A percentile compares a stretch with the other conserved stretches of the same genome.
phyloP scores from a whole-genome alignment of 805 yeast species.

The Cyberlindnera americana region DNA sequence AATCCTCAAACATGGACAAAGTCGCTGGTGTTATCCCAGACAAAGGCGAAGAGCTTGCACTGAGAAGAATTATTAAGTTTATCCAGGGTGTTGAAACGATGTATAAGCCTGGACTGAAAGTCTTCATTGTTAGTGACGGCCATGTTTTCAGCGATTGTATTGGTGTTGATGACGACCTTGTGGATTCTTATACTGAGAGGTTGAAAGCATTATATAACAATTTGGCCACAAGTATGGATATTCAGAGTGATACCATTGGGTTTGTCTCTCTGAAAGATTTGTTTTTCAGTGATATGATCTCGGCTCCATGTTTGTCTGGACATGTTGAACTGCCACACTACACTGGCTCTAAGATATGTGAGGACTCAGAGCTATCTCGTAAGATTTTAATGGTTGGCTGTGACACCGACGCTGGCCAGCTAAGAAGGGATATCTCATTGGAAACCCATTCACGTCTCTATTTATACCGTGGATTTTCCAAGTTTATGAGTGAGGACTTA shows the following conservation, averaged over 20 bases:
- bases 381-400: slow-evolving; percentile 41
- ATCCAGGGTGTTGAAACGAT: slow-evolving; percentile 32
- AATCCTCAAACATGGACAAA: slow-evolving; percentile 51
- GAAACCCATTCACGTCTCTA: slow-evolving; percentile 52
- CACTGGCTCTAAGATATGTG: slow-evolving; percentile 37
- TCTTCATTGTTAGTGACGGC: slow-evolving; percentile 60
- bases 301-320: slow-evolving; percentile 28
- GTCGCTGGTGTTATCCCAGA: slow-evolving; percentile 50
- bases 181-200: slow-evolving; percentile 43
- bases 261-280: slow-evolving; percentile 40
- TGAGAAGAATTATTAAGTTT: slow-evolving; percentile 34
- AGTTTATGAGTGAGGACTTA: slow-evolving; percentile 58
- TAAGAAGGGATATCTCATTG: slow-evolving; percentile 54
- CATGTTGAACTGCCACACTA: slow-evolving; percentile 32
- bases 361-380: slow-evolving; percentile 37
- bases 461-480: slow-evolving; percentile 54
- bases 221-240: slow-evolving; percentile 26
- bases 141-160: slow-evolving; percentile 64
- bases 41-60: slow-evolving; percentile 46
- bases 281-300: slow-evolving; percentile 32
- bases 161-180: slow-evolving; percentile 55
- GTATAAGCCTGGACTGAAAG: slow-evolving; percentile 52
- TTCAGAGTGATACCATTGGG: slow-evolving; percentile 32
- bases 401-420: slow-evolving; percentile 55
- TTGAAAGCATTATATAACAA: slow-evolving; percentile 39